Percentiles rank a stretch among this genome's conserved stretches.
phyloP scores from a whole-genome alignment of 2,329 filamentous ascomycete species.

The Fusarium foetens region DNA sequence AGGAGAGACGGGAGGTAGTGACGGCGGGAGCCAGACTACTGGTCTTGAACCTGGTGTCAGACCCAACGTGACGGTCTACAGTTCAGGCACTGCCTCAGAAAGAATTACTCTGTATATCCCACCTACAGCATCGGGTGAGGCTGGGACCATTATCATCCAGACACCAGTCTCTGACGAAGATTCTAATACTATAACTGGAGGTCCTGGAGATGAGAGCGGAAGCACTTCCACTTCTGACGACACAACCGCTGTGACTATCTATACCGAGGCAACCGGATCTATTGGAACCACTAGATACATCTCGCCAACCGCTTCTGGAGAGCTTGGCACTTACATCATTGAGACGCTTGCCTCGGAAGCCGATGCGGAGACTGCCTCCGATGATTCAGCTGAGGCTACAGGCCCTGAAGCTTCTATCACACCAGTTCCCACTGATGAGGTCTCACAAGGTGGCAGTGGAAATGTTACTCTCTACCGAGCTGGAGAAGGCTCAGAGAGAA shows the following conservation, averaged over 20 bases:
- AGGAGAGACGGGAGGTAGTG: neutral
- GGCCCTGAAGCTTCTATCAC: neutral
- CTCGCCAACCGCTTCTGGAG: neutral
- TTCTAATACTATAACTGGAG: neutral
- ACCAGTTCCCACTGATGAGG: neutral
- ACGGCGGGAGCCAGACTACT: neutral
- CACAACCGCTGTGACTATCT: neutral
- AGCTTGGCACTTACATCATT: neutral
- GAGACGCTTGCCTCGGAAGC: neutral
- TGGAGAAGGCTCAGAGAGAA: neutral
- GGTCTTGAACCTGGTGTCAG: neutral
- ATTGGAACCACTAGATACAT: neutral
- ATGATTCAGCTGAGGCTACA: neutral
- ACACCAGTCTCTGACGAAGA: neutral
- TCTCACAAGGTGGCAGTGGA: neutral
- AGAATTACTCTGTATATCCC: neutral
- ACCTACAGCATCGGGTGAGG: neutral
- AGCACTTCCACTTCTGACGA: neutral
- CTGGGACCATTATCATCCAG: constrained; percentile 6
- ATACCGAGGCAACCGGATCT: neutral
- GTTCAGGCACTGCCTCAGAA: neutral
- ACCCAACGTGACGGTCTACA: neutral
- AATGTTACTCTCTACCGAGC: constrained; percentile 18
- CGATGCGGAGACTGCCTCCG: neutral
- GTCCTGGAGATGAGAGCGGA: neutral